phyloP scores from a whole-genome alignment of 768 basidiomycete genomes.

The Suillus tomentosus region DNA sequence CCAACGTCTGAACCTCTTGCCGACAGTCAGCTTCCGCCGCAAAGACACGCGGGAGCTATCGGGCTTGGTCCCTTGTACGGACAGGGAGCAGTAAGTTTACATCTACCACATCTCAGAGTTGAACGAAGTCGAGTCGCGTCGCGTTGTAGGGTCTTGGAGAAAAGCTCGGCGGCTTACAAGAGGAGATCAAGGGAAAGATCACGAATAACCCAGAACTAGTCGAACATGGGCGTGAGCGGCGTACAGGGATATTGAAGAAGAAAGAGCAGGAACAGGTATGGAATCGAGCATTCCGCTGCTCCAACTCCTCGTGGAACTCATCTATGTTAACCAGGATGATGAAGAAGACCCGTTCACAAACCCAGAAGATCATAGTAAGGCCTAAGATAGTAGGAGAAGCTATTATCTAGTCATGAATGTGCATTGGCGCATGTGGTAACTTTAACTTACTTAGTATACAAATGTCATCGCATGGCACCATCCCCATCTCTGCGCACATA shows the following conservation, averaged over 20 bases:
- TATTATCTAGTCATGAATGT: not conserved
- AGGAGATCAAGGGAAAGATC: constrained; percentile 43
- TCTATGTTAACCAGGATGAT: not conserved
- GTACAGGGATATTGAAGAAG: constrained; percentile 42
- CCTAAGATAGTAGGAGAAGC: not conserved
- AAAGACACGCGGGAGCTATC: constrained; percentile 44
- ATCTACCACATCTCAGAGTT: not conserved
- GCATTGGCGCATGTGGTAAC: not conserved
- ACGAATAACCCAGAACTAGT: constrained; percentile 37
- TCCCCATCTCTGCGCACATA: not conserved
- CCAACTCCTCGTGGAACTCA: not conserved
- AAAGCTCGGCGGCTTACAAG: constrained; percentile 38
- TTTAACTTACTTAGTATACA: not conserved
- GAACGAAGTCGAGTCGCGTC: not conserved
- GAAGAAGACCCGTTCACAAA: constrained; percentile 12
- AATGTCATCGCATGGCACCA: not conserved
- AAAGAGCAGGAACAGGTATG: constrained; percentile 35
- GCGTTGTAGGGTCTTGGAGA: constrained; percentile 33
- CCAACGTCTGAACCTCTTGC: not conserved
- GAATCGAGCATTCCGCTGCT: not conserved
- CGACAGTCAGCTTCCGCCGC: constrained; percentile 34
- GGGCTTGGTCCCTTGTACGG: constrained; percentile 42
- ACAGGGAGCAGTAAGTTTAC: constrained; percentile 30
- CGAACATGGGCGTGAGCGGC: constrained; percentile 40
- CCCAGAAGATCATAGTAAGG: not conserved